phyloP scores from a whole-genome alignment of 2,329 filamentous ascomycete species.

The Neonectria neomacrospora region DNA sequence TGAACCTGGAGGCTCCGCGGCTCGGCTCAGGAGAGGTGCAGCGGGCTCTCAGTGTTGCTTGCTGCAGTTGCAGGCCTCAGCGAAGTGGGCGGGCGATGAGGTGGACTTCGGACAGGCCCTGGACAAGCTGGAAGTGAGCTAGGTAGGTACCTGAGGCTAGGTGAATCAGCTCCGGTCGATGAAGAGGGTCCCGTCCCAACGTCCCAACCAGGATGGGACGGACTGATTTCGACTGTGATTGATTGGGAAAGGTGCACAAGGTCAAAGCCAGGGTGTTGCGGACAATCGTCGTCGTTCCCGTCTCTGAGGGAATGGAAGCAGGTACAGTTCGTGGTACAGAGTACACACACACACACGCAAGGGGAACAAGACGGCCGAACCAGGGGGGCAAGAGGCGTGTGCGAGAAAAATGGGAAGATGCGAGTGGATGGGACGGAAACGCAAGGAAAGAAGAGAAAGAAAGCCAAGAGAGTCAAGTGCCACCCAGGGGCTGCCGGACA shows the following conservation, averaged over 20 bases:
- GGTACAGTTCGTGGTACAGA: conserved; percentile 8
- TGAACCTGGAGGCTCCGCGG: background rate
- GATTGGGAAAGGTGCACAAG: conserved; percentile 26
- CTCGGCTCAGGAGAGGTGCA: background rate
- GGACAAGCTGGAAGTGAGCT: conserved; percentile 26
- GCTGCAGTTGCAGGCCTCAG: conserved; percentile 13
- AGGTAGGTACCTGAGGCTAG: conserved; percentile 8
- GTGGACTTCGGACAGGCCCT: conserved; percentile 22
- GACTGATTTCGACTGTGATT: conserved; percentile 22
- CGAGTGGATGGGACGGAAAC: conserved; percentile 9
- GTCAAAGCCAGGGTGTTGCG: conserved; percentile 16
- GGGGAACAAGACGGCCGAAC: conserved; percentile 15
- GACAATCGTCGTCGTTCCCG: conserved; percentile 2
- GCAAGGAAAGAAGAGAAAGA: background rate
- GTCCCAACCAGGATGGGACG: conserved; percentile 14
- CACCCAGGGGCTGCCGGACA: conserved; percentile 16
- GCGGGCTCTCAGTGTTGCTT: conserved; percentile 13
- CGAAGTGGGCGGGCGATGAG: background rate
- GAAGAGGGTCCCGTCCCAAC: conserved; percentile 25
- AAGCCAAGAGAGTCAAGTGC: conserved; percentile 6
- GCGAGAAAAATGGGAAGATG: conserved; percentile 6
- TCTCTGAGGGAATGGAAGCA: conserved; percentile 12
- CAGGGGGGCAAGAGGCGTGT: background rate
- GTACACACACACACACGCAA: conserved; percentile 7
- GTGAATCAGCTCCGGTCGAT: conserved; percentile 34